Evolutionary conservation across 2,329 filamentous ascomycete genomes (phyloP).

Genomic region (Neoascochyta sp.): DNA sequence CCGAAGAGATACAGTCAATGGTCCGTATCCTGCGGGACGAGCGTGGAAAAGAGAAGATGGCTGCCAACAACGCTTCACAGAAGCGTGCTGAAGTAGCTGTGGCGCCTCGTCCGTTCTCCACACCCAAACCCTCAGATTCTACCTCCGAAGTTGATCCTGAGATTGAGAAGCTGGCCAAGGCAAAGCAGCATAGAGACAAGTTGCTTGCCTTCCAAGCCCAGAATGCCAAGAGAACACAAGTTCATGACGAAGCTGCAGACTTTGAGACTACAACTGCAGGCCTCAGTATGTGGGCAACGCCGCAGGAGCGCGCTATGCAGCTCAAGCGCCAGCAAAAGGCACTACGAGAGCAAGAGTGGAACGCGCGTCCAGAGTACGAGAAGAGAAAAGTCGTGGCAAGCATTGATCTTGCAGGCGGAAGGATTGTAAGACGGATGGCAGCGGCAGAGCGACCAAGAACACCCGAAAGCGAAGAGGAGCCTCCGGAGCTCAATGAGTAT

Average conservation of each 20-base stretch:
- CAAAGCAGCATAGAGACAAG: constrained; percentile 74
- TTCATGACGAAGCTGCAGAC: constrained; percentile 80
- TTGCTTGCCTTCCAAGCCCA: constrained; percentile 79
- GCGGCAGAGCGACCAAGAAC: constrained; percentile 55
- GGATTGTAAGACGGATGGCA: constrained; percentile 69
- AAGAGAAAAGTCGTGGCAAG: constrained; percentile 80
- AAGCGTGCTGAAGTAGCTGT: constrained; percentile 62
- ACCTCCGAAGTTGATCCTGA: constrained; percentile 43
- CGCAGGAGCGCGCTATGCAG: constrained; percentile 76
- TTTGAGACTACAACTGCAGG: constrained; percentile 61
- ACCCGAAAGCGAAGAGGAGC: constrained; percentile 50
- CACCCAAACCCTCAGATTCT: constrained; percentile 34
- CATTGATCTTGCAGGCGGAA: constrained; percentile 75
- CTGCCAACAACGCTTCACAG: constrained; percentile 69
- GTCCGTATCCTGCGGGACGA: constrained; percentile 79
- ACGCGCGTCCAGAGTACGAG: constrained; percentile 79
- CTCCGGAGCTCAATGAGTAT: too few species aligned
- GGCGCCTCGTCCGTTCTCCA: constrained; percentile 58
- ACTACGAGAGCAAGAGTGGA: constrained; percentile 82
- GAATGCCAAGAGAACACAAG: constrained; percentile 77
- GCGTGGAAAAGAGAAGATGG: constrained; percentile 81
- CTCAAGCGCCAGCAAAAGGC: constrained; percentile 82
- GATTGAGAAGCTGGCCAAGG: constrained; percentile 62
- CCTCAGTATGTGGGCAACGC: constrained; percentile 76
- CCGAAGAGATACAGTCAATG: constrained; percentile 77